Evolutionary conservation across 495 filamentous ascomycete genomes (phyloP).

Genomic region (Penicillium crystallinum): DNA sequence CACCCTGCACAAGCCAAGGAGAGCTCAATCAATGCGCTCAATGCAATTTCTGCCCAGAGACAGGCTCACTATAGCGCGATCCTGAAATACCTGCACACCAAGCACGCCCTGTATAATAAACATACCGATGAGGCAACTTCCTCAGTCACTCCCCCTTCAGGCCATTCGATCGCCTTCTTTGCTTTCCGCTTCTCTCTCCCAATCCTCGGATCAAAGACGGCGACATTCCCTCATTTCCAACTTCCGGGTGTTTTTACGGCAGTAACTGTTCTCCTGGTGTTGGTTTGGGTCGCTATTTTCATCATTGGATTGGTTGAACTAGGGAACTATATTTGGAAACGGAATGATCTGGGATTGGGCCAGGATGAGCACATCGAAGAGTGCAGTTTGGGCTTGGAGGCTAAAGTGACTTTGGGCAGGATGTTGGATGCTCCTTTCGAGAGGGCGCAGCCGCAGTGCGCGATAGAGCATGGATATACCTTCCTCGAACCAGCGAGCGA

Average conservation of each 20-base stretch:
- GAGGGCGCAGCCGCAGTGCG: not conserved
- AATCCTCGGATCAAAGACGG: conserved; percentile 7
- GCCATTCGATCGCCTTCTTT: conserved; percentile 9
- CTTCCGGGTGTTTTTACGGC: conserved; percentile 17
- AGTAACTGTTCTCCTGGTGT: conserved; percentile 15
- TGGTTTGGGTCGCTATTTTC: conserved; percentile 28
- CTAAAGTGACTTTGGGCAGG: conserved; percentile 2
- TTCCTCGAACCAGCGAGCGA: not conserved
- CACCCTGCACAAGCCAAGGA: not conserved
- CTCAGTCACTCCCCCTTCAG: not conserved
- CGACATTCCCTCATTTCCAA: conserved; percentile 3
- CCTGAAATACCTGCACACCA: conserved; percentile 1
- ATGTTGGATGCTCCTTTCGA: not conserved
- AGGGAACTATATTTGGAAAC: conserved; percentile 18
- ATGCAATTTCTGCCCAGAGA: not conserved
- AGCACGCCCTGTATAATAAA: not conserved
- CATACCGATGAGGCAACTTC: not conserved
- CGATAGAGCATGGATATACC: not conserved
- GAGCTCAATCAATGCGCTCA: not conserved
- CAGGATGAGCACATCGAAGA: not conserved
- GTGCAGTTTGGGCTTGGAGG: not conserved
- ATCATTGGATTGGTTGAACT: conserved; percentile 24
- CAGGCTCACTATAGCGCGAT: conserved; percentile 13
- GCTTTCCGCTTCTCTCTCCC: conserved; percentile 14
- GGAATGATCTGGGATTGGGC: too few relatives aligned